Percentiles rank a stretch among this genome's conserved stretches.
phyloP scores from a whole-genome alignment of 75 land plant genomes.

The Isoetes taiwanensis region DNA sequence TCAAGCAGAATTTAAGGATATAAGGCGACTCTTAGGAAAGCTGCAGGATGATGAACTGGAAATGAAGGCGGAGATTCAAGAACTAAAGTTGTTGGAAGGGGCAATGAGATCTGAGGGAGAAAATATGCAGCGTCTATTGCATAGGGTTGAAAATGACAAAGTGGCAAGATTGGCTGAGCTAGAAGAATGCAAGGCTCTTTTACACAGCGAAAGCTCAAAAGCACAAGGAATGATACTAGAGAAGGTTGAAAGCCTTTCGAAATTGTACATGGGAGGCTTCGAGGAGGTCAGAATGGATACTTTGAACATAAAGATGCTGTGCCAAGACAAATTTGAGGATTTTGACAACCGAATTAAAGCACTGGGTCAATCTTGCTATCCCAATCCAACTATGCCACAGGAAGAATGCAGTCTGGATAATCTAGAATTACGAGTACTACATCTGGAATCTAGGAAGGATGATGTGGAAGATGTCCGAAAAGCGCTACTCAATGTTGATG shows the following conservation, averaged over 20 bases:
- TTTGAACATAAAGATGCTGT: constrained; percentile 14
- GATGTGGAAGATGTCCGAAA: background rate
- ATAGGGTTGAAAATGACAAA: constrained; percentile 15
- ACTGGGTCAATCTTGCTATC: no score
- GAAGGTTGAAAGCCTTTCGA: constrained; percentile 18
- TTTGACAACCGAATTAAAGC: constrained; percentile 14
- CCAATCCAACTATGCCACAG: constrained; percentile 12
- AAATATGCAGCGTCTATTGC: background rate
- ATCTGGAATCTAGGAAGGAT: constrained; percentile 6
- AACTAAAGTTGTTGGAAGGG: constrained; percentile 21
- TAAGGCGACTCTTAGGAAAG: constrained; percentile 11
- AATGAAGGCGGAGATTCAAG: constrained; percentile 6
- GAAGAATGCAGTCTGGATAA: constrained; percentile 9
- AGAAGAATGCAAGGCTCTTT: constrained; percentile 11
- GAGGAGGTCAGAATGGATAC: constrained; percentile 23
- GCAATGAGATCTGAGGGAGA: constrained; percentile 13
- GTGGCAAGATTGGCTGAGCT: constrained; percentile 9
- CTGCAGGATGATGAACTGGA: constrained; percentile 10
- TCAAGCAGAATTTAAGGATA: constrained; percentile 3
- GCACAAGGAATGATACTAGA: constrained; percentile 21
- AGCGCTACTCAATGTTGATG: constrained; percentile 6
- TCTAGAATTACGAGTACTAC: constrained; percentile 2
- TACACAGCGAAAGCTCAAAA: constrained; percentile 4
- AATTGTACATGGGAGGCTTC: constrained; percentile 23
- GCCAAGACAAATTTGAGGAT: constrained; percentile 14